These are phyloP conservation scores for Kwoniella heveanensis DNA, from an alignment of 768 basidiomycete genomes.

Conservation along the genomic window DNA sequence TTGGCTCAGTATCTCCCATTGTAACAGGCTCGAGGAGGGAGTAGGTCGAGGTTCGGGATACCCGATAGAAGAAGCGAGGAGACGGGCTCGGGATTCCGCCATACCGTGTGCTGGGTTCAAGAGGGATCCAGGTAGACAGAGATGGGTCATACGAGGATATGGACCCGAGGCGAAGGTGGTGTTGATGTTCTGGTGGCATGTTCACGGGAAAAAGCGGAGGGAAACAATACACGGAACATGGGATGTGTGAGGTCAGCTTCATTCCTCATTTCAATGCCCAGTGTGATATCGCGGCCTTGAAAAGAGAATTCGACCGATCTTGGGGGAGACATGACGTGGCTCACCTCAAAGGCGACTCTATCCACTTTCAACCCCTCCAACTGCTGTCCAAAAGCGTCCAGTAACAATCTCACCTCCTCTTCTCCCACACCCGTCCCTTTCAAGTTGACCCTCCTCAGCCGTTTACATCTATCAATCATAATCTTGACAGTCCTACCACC, in stretches of 20 bases:
- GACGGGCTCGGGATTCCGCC: slow-evolving; percentile 9
- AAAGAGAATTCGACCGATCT: too few relatives aligned
- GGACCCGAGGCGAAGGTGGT: slow-evolving; percentile 23
- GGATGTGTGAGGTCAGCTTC: not conserved
- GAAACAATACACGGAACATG: too few relatives aligned
- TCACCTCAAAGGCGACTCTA: slow-evolving; percentile 25
- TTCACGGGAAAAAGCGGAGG: too few relatives aligned
- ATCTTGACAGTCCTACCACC: slow-evolving; percentile 22
- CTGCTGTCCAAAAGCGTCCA: slow-evolving; percentile 31
- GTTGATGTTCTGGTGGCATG: slow-evolving; percentile 18
- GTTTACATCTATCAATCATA: slow-evolving; percentile 27
- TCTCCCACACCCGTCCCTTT: slow-evolving; percentile 39
- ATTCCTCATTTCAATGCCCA: too few relatives aligned
- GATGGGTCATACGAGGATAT: slow-evolving; percentile 38
- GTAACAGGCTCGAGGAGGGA: slow-evolving; percentile 12
- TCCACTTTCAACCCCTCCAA: slow-evolving; percentile 43
- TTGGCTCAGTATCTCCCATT: slow-evolving; percentile 25
- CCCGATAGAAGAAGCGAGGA: slow-evolving; percentile 13
- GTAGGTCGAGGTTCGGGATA: slow-evolving; percentile 29
- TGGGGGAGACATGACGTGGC: not conserved
- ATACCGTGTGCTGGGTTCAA: slow-evolving; percentile 24
- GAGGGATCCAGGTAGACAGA: slow-evolving; percentile 43
- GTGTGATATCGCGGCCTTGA: too few relatives aligned
- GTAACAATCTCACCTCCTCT: slow-evolving; percentile 23
- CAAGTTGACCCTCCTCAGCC: slow-evolving; percentile 36